Base-by-base conservation (phyloP, 345 rosid genomes). In the Raphanus raphanistrum region DNA sequence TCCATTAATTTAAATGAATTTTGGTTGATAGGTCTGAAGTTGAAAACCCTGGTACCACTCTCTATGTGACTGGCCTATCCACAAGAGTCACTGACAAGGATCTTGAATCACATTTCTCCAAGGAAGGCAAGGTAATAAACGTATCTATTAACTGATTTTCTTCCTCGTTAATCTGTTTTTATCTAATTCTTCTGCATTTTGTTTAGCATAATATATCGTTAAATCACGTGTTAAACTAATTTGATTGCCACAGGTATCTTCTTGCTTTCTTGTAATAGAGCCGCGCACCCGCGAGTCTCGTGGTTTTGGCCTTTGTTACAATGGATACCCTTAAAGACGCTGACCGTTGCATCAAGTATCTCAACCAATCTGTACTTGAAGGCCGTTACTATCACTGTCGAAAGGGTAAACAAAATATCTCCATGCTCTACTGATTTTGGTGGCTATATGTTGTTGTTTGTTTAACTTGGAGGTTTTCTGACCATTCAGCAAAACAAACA, bases 361-460 rank as follows among this genome's bases (percentile, higher is more conserved):
- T 95, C 83, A 92, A 95, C 84, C 99, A 95, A 74, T 95, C 99
- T 7, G 89, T 95, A 48, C 85, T 95, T 25, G 99, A 92, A 80
- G 99, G 99, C 32, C 90, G 98, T 60, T 92, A 91, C 76, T n/a
- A 92, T 95, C 48, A 95, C 99, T 63, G 99, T 95, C 17, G 99
- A 95, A 88, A 95, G 88, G 99, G 99, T 95, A 91, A 87, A 70
- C 90, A 87, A 69, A 87, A 84, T 13, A 84, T 13, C 25, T 52
- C 50, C 74, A 1, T 61, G 0, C 76, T 62, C 70, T 63, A 75
- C 68, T 38, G 7, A 16, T 59, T 66, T 66, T 35, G 66, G 31
- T 80, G 52, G 66, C 70, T 9, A 13, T 57, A 31, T 43, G 67
- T 84, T 78, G 73, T 86, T 78, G 50, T 73, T 79, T 88, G 87